Evolutionary conservation across 1,139 yeast species (phyloP), one percentile per base, ranked within the genome.

Genomic region (Debaryomyces nepalensis): DNA sequence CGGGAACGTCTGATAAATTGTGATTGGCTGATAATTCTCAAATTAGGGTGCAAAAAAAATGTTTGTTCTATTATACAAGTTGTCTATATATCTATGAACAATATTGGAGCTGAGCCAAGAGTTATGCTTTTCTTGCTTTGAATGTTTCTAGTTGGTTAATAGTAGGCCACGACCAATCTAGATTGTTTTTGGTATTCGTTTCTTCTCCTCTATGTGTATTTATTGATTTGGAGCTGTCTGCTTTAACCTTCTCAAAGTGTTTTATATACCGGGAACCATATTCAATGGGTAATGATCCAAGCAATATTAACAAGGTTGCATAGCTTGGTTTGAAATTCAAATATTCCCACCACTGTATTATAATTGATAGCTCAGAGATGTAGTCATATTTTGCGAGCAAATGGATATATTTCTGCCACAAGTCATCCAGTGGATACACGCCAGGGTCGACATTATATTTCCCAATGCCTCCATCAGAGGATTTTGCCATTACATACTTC

Each of bases 321-420:
- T 54, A 52, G 18, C 63, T 58, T 0, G 91, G 85, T 1, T 52
- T 58, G 47, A 75, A 78, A 11, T 68, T 60, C 14, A 83, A 54
- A n/a, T 66, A 59, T 34, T 79, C 81, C 82, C 90, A 79, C 79
- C 83, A 75, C 26, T 72, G 69, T 27, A 84, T 61, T 6, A 85
- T 63, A 22, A 67, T 73, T 0, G 79, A 62, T 18, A 85, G 55
- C 53, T 82, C 84, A 3, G 72, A 66, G 2, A 66, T 56, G 50
- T 81, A 80, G 10, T 68, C 68, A 39, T 72, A 80, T 41, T 68
- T 63, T 2, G 71, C 70, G 16, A 83, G 63, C 54, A 83, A 63
- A 6, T 64, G 55, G 20, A 84, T 76, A 52, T 84, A 86, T 22
- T 60, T 55, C 27, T 64, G 66, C 75, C 89, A 76, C 24, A 82